Conservation (phyloP, 1,284 basidiomycete genomes). For the Puccinia coronata region DNA sequence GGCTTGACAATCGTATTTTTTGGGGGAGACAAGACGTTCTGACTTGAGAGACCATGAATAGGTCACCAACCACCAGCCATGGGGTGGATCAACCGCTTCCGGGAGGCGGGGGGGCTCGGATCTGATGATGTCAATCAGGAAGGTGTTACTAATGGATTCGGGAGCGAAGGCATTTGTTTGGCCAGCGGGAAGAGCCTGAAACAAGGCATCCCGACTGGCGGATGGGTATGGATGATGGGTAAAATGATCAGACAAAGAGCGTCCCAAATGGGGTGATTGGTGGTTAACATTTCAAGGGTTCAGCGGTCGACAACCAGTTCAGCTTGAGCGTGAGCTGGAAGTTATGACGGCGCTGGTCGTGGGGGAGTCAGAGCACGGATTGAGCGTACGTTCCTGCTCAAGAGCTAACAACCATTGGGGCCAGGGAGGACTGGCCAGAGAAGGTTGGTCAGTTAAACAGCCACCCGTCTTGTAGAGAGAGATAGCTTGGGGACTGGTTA, state of each 20-base stretch:
- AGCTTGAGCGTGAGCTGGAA: slow-evolving; percentile 47
- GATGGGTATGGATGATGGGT: neutral
- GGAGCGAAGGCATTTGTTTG: neutral
- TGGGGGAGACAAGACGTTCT: neutral
- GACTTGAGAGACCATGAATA: neutral
- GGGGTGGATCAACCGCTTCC: slow-evolving; percentile 41
- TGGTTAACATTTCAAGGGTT: neutral
- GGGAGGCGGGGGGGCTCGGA: slow-evolving; percentile 42
- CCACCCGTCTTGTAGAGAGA: too few relatives aligned
- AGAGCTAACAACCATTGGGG: too few relatives aligned
- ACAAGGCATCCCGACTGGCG: neutral
- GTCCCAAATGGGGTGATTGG: neutral
- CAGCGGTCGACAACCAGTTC: slow-evolving; percentile 14
- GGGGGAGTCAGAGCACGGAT: neutral
- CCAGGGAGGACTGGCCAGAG: too few relatives aligned
- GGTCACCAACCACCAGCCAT: slow-evolving; percentile 40
- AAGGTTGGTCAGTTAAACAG: too few relatives aligned
- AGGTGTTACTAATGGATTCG: neutral
- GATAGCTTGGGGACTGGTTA: too few relatives aligned
- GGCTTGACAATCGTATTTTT: neutral
- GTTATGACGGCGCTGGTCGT: slow-evolving; percentile 38
- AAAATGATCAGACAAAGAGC: neutral
- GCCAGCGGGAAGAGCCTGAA: neutral
- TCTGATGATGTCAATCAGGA: slow-evolving; percentile 15
- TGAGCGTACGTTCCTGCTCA: too few relatives aligned